Evolutionary conservation across 2,329 filamentous ascomycete species (phyloP), one percentile per base, ranked within the genome.

Genomic region (Colletotrichum tamarilloi): DNA sequence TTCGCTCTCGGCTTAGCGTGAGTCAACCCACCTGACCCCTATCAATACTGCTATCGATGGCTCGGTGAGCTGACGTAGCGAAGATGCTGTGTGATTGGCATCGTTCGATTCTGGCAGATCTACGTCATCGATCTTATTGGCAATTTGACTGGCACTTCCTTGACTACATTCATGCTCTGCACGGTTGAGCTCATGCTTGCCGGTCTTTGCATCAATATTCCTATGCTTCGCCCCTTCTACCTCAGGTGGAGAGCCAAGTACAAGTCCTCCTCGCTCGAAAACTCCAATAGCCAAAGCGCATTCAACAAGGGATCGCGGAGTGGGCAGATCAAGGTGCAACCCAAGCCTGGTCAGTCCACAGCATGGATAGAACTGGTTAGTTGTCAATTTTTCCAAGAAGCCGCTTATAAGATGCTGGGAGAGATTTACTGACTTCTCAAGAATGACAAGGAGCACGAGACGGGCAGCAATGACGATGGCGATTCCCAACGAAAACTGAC

Each of bases 141-240:
- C 28, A 81, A 85, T 70, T 73, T 85, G 30, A 84, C 83, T 0
- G 82, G 79, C 2, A 84, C 83, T 30, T 84, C 84, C 81, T 77
- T 82, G 12, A 81, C 81, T 14, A 82, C 82, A 0, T 76, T 83
- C 52, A 82, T 85, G 69, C 82, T 84, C 67, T 83, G 83, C 73
- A 80, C 79, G 53, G 77, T 84, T 28, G 84, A 85, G 66, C 82
- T 83, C 0, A 83, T 82, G 63, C 78, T 85, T 5, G 83, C 81
- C 49, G 83, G 85, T 68, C 76, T 85, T 9, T 85, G 83, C 72
- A 81, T 84, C 64, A 84, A 82, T 72, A 79, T 85, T 60, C 84
- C 84, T 2, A 85, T 85, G 83, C 77, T 85, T 5, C 79, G 82
- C 49, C 79, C 83, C 2, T 79, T 84, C 64, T 83, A 80, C 69